These are phyloP conservation scores for Oidiodendron maius DNA, from an alignment of 495 filamentous ascomycete species.

Conservation along the genomic window DNA sequence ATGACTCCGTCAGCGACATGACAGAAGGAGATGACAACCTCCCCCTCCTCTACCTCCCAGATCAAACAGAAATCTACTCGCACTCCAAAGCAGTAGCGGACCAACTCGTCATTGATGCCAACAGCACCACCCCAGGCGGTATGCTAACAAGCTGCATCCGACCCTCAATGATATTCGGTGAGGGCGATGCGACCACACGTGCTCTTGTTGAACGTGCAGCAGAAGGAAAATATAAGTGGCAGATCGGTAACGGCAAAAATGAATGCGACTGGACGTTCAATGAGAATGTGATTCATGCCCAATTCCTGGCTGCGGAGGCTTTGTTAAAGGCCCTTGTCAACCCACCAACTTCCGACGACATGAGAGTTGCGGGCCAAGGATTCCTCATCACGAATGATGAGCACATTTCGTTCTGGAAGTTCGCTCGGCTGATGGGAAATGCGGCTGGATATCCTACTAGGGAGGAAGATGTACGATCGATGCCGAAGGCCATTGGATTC, in stretches of 20 bases:
- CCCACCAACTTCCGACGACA: not conserved
- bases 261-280: conserved; percentile 45
- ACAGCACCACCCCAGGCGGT: conserved; percentile 36
- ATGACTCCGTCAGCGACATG: conserved; percentile 41
- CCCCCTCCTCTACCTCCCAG: not conserved
- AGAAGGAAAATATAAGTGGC: conserved; percentile 54
- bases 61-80: conserved; percentile 6
- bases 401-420: not conserved
- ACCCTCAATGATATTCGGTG: conserved; percentile 78
- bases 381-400: not conserved
- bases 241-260: conserved; percentile 68
- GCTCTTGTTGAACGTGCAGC: conserved; percentile 26
- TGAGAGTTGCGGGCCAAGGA: not conserved
- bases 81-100: conserved; percentile 71
- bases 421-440: not conserved
- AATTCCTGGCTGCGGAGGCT: not conserved
- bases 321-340: not conserved
- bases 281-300: not conserved
- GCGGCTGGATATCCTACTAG: not conserved
- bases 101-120: conserved; percentile 66
- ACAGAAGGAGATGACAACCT: conserved; percentile 1
- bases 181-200: conserved; percentile 55
- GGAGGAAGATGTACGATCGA: not conserved
- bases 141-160: conserved; percentile 75
- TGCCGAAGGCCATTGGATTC: not conserved